These are phyloP conservation scores for Trichoderma reesei DNA, from an alignment of 495 filamentous ascomycete species.

Conservation along the genomic window DNA sequence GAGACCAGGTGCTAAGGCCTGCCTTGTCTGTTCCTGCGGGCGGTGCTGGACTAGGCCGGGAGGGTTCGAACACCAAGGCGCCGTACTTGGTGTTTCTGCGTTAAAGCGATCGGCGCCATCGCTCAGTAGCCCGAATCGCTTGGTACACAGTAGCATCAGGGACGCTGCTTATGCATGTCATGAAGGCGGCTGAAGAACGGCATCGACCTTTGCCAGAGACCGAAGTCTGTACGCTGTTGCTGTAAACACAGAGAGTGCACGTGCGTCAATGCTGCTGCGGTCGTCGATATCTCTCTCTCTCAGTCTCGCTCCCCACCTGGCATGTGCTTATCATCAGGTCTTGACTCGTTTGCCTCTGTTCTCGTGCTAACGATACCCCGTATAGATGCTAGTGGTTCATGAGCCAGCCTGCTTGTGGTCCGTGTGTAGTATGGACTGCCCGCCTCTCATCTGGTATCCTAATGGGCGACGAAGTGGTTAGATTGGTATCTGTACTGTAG, in stretches of 20 bases:
- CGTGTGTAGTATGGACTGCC: neutral
- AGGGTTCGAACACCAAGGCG: neutral
- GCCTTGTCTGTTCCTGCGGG: slow-evolving; percentile 7
- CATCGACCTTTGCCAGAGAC: too few species aligned
- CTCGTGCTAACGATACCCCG: neutral
- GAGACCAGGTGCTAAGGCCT: neutral
- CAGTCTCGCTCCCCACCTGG: too few species aligned
- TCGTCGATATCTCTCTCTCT: neutral
- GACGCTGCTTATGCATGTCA: neutral
- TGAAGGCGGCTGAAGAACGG: neutral
- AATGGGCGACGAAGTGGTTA: neutral
- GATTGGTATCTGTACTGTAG: neutral
- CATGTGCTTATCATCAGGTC: neutral
- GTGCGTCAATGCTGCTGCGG: neutral
- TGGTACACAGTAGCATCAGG: neutral
- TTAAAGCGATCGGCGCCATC: neutral
- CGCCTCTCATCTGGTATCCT: neutral
- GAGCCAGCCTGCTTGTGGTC: slow-evolving; percentile 2
- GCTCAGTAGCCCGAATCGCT: neutral
- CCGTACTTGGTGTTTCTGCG: too few species aligned
- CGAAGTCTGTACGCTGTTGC: too few species aligned
- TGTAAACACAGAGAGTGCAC: neutral
- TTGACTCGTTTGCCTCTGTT: neutral
- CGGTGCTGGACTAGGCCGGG: neutral
- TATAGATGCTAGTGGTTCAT: neutral